These are phyloP conservation scores for Hypoxylon sp. DNA, from an alignment of 2,329 filamentous ascomycete genomes.

Conservation along the genomic window DNA sequence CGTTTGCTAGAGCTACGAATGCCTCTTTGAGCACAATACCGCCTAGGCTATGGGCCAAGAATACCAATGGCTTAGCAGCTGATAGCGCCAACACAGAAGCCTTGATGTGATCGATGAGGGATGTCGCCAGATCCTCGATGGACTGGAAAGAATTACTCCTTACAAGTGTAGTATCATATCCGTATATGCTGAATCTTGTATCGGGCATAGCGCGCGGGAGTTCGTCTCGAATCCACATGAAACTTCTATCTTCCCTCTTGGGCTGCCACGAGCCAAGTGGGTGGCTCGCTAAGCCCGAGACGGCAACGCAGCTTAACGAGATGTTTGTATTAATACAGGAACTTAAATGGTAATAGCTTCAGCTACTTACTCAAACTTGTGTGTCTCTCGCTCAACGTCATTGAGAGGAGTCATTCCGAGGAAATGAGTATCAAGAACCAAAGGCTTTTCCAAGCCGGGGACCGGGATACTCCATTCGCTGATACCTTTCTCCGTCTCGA, in stretches of 20 bases:
- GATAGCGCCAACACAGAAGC: constrained; percentile 37
- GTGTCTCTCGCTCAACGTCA: constrained; percentile 35
- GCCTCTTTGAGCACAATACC: constrained; percentile 50
- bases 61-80: constrained; percentile 45
- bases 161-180: constrained; percentile 48
- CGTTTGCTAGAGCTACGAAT: constrained; percentile 38
- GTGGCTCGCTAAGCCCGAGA: constrained; percentile 48
- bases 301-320: constrained; percentile 44
- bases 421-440: constrained; percentile 48
- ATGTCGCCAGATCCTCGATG: constrained; percentile 45
- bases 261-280: constrained; percentile 50
- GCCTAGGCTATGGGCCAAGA: constrained; percentile 52
- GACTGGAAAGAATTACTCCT: constrained; percentile 46
- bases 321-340: constrained; percentile 3
- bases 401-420: constrained; percentile 45
- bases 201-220: constrained; percentile 42
- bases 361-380: constrained; percentile 44
- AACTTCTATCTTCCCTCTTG: constrained; percentile 40
- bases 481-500: constrained; percentile 8
- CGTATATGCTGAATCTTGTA: constrained; percentile 45
- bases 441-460: constrained; percentile 4
- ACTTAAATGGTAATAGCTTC: neutral
- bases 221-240: constrained; percentile 52
- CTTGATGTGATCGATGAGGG: constrained; percentile 40
- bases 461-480: constrained; percentile 17